These are phyloP conservation scores for Naganishia kalamii DNA, from an alignment of 768 basidiomycete species.

Conservation along the genomic window DNA sequence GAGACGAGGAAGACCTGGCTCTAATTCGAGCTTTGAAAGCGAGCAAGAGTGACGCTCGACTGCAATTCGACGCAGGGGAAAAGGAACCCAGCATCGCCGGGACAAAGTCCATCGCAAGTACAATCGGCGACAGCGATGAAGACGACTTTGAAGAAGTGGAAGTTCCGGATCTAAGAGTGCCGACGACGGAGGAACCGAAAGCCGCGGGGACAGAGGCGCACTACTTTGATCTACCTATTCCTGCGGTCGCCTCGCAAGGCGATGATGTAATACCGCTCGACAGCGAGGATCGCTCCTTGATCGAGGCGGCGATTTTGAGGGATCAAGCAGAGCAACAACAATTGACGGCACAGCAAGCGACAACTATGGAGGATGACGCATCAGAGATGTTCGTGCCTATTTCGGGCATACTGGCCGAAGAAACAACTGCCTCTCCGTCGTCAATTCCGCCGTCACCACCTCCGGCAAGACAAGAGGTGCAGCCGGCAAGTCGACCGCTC, in stretches of 20 bases:
- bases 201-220: conserved; percentile 53
- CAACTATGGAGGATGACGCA: background rate
- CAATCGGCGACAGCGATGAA: conserved; percentile 30
- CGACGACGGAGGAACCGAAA: conserved; percentile 25
- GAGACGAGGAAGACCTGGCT: conserved; percentile 23
- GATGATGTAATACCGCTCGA: background rate
- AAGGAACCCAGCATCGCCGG: conserved; percentile 4
- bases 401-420: too few relatives aligned
- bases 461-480: background rate
- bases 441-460: too few relatives aligned
- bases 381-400: too few relatives aligned
- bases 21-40: conserved; percentile 13
- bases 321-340: background rate
- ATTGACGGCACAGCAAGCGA: too few relatives aligned
- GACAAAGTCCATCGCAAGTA: conserved; percentile 5
- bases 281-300: background rate
- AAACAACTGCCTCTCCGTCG: too few relatives aligned
- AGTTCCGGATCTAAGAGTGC: conserved; percentile 26
- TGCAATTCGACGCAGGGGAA: conserved; percentile 20
- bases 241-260: background rate
- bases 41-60: conserved; percentile 17
- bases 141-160: conserved; percentile 40
- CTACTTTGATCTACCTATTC: background rate
- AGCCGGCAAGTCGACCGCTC: background rate
- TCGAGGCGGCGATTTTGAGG: background rate